Percentiles rank a stretch among this genome's conserved stretches.
phyloP scores from a whole-genome alignment of 2,329 filamentous ascomycete species.

The Pseudonectria foliicola region DNA sequence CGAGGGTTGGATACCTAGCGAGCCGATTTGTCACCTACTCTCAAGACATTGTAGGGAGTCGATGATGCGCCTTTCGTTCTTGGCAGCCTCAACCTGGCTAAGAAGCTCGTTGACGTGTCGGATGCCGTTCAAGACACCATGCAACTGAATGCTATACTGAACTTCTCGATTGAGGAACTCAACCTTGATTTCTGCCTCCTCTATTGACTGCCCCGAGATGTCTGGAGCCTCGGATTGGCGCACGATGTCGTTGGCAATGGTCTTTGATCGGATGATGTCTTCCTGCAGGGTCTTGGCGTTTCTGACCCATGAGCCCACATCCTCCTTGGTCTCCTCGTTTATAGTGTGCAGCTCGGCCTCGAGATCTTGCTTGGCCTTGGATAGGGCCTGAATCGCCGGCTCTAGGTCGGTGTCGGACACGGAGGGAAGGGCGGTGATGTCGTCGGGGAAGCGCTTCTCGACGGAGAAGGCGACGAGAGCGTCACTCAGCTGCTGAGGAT shows the following conservation, averaged over 20 bases:
- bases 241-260: conserved; percentile 74
- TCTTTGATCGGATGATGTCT: conserved; percentile 75
- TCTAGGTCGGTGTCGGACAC: conserved; percentile 31
- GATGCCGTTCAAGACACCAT: conserved; percentile 42
- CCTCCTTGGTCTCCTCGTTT: conserved; percentile 68
- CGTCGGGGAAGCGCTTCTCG: conserved; percentile 35
- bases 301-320: conserved; percentile 78
- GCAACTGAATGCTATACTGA: conserved; percentile 52
- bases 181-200: conserved; percentile 46
- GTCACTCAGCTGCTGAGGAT: conserved; percentile 28
- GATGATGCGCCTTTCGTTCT: conserved; percentile 46
- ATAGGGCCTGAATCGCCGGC: conserved; percentile 33
- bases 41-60: conserved; percentile 52
- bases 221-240: conserved; percentile 62
- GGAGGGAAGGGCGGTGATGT: conserved; percentile 29
- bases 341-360: conserved; percentile 63
- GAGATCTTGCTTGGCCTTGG: conserved; percentile 28
- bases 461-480: conserved; percentile 35
- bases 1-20: too few species aligned
- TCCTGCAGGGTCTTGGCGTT: conserved; percentile 79
- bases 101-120: conserved; percentile 54
- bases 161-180: conserved; percentile 52
- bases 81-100: conserved; percentile 51
- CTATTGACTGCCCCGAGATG: conserved; percentile 44
- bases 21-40: conserved; percentile 30